phyloP scores from a whole-genome alignment of 345 rosid species.

The Lenwebbia sp. region DNA sequence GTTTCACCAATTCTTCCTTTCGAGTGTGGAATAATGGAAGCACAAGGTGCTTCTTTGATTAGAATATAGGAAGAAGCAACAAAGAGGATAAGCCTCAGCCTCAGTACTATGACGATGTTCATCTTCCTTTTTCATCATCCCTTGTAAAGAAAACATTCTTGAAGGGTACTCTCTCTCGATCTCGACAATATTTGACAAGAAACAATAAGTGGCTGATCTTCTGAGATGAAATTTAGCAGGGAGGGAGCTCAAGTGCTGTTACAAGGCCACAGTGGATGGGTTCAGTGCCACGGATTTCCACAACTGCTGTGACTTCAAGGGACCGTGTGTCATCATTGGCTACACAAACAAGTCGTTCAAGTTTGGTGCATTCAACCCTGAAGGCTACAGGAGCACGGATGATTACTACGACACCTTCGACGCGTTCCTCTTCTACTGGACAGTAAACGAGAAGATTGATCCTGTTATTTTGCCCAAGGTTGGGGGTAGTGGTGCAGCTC shows the following conservation, averaged over 20 bases:
- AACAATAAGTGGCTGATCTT: not conserved
- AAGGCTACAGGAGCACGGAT: constrained; percentile 87
- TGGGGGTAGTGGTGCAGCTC: constrained; percentile 88
- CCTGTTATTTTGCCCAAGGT: constrained; percentile 48
- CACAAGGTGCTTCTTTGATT: constrained; percentile 37
- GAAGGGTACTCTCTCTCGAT: constrained; percentile 20
- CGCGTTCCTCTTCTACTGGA: constrained; percentile 78
- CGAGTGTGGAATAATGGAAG: constrained; percentile 7
- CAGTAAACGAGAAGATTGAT: constrained; percentile 11
- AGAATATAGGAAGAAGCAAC: constrained; percentile 43
- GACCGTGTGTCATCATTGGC: constrained; percentile 84
- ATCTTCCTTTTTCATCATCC: constrained; percentile 58
- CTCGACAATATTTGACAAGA: not conserved
- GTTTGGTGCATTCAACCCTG: constrained; percentile 77
- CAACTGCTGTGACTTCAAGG: constrained; percentile 69
- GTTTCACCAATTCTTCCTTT: constrained; percentile 21
- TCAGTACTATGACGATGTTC: constrained; percentile 25
- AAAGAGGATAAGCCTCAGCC: constrained; percentile 22
- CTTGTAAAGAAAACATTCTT: constrained; percentile 60
- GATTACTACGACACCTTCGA: constrained; percentile 79
- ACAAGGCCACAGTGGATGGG: constrained; percentile 63
- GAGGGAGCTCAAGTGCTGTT: constrained; percentile 70
- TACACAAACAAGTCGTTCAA: constrained; percentile 57
- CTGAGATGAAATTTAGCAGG: constrained; percentile 19
- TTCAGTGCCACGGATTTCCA: constrained; percentile 78